A percentile compares a stretch with the other conserved stretches of the same genome.
These are phyloP conservation scores for Kockiozyma suomiensis DNA, from an alignment of 805 yeast species.

Conservation along the genomic window DNA sequence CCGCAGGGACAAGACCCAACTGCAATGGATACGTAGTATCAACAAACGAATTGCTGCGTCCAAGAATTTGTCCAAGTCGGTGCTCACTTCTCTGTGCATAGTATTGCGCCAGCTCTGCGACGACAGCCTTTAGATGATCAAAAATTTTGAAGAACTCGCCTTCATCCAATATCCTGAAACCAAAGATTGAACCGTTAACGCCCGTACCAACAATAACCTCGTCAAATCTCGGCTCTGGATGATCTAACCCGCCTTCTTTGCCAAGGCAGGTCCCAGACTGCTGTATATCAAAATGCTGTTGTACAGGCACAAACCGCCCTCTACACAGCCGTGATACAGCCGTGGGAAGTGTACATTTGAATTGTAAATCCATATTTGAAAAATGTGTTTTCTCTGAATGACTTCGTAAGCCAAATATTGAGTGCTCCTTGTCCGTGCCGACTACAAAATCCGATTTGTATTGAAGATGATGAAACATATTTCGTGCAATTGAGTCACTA, in stretches of 20 bases:
- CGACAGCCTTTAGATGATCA: background rate
- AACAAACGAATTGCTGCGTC: background rate
- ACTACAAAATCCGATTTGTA: slow-evolving; percentile 4
- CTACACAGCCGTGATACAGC: slow-evolving; percentile 17
- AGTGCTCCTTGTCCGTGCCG: slow-evolving; percentile 24
- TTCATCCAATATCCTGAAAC: slow-evolving; percentile 19
- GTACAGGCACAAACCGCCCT: slow-evolving; percentile 18
- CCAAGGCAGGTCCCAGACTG: background rate
- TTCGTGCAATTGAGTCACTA: slow-evolving; percentile 23
- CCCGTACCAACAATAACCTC: slow-evolving; percentile 24
- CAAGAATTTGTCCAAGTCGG: background rate
- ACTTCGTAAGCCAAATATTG: slow-evolving; percentile 19
- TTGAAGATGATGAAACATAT: slow-evolving; percentile 23
- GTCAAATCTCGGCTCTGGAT: slow-evolving; percentile 1
- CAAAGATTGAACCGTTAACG: slow-evolving; percentile 26
- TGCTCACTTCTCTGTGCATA: background rate
- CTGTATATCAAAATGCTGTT: background rate
- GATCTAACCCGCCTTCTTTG: background rate
- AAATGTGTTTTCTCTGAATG: slow-evolving; percentile 16
- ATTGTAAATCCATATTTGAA: slow-evolving; percentile 13
- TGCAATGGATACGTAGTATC: slow-evolving; percentile 14
- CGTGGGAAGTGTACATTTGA: slow-evolving; percentile 20
- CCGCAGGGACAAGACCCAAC: slow-evolving; percentile 12
- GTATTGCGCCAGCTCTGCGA: slow-evolving; percentile 5
- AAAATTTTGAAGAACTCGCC: slow-evolving; percentile 13